Conservation (phyloP, 2,329 filamentous ascomycete genomes). For the Aspergillus chevalieri region DNA sequence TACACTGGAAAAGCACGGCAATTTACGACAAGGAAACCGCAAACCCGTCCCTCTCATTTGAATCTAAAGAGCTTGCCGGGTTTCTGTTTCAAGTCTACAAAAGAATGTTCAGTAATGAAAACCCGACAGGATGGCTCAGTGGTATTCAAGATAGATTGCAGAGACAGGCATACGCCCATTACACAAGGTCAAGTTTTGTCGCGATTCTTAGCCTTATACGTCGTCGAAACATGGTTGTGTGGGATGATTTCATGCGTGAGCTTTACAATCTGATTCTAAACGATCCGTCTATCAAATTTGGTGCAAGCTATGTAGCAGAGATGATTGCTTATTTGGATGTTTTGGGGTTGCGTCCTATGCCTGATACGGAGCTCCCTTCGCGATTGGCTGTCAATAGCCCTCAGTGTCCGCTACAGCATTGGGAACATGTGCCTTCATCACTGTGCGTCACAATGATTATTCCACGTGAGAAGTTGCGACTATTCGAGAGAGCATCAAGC, state of each 20-base stretch:
- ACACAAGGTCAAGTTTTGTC: background rate
- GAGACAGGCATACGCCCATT: slow-evolving; percentile 4
- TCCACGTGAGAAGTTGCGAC: background rate
- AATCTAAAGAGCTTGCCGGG: background rate
- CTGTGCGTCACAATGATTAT: background rate
- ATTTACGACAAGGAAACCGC: background rate
- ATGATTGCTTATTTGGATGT: background rate
- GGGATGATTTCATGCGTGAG: background rate
- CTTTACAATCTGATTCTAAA: background rate
- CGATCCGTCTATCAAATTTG: background rate
- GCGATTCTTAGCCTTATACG: background rate
- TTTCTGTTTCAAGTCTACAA: too few species aligned
- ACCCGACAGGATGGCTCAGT: background rate
- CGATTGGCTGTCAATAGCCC: background rate
- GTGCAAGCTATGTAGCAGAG: background rate
- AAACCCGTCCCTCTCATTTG: background rate
- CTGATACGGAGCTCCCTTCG: background rate
- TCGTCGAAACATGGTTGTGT: background rate
- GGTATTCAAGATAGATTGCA: background rate
- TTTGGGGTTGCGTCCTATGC: background rate
- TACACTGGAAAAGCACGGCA: background rate
- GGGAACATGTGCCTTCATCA: background rate
- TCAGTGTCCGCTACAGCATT: background rate
- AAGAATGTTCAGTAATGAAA: too few species aligned
- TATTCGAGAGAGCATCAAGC: background rate